Base-by-base conservation (phyloP, 305 asterid species). In the Solanum aculeatissimum region DNA sequence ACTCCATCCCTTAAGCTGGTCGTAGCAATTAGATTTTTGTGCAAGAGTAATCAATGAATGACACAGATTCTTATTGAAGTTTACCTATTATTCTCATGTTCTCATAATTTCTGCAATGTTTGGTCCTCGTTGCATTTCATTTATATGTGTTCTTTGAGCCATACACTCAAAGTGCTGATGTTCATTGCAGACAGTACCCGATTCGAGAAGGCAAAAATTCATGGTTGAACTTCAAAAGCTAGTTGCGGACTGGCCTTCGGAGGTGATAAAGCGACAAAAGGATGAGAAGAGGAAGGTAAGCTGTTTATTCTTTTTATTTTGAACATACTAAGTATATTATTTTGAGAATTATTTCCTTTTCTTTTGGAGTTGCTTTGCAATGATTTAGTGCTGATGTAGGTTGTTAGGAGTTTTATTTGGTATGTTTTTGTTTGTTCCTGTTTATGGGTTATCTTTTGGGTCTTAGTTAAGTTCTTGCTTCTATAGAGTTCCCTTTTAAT, bases 191-290 rank as follows among this genome's bases (percentile, higher is more conserved):
- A 89, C 88, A 74, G 87, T 92, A 83, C 54, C 95, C 13, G 92
- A 91, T 57, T 84, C 89, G 51, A 93, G 88, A 87, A 92, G 86
- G 94, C 88, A 91, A 86, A 87, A 65, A 63, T 78, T 94, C 49
- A 70, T 79, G 79, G 89, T 69, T 84, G 97, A 97, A 89, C 97
- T 97, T 86, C 95, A 97, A 79, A 92, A 92, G 95, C 93, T 97
- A 85, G 97, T 88, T 53, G 86, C 89, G 3, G 92, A 92, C 63
- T 97, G 99, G 99, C 93, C 97, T 54, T 84, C 88, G 91, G 93
- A 94, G 89, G 95, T 95, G 84, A 79, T 93, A 85, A 93, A 89
- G 88, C 90, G 87, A 82, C 92, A 91, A 85, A 89, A 91, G 81
- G 91, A 89, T 69, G 96, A 92, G 40, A 87, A 88, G 77, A 89